Evolutionary conservation across 768 basidiomycete species (phyloP), one percentile per base, ranked within the genome.

Genomic region (Harrya chromipes): DNA sequence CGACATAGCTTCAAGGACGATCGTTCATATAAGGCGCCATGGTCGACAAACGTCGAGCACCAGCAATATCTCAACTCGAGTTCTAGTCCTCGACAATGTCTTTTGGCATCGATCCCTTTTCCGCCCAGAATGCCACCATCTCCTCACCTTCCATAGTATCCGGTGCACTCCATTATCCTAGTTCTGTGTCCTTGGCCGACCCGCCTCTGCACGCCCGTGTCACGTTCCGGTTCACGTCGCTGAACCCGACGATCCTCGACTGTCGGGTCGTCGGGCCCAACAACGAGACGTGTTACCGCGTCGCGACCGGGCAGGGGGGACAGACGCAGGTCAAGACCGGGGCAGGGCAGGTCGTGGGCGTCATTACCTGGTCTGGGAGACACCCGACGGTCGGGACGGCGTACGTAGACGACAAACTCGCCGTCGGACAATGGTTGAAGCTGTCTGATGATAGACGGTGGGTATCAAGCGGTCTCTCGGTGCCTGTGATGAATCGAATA

Each of bases 161-260:
- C 57, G 84, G 84, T 6, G 83, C 82, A 0, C 77, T 85, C 17
- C 84, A 84, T 24, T 82, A 80, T 56, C 74, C 79, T 0, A 46
- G 20, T 16, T 37, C 66, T 20, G 49, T 70, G 26, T 51, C 69
- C 6, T 13, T 49, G 20, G 43, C 19, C 41, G 38, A 58, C 20
- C 59, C 69, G 6, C 31, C 68, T 20, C 56, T 73, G 14, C 65
- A 69, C 26, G 60, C 68, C 14, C 68, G 70, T 49, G 56, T 74
- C 54, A 67, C 70, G 6, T 78, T 79, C 63, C 70, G 72, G 41
- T 79, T 85, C 70, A 74, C 75, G 11, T 66, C 72, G 12, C 72
- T 80, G 60, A 75, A 69, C 50, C 75, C 79, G 4, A 73, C 72
- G 33, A 67, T 85, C 8, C 69, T 84, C 46, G 80, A 85, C 59